Evolutionary conservation across 225 moss, liverwort and hornwort species (phyloP).

Genomic region (Physcomitrellopsis africana): DNA sequence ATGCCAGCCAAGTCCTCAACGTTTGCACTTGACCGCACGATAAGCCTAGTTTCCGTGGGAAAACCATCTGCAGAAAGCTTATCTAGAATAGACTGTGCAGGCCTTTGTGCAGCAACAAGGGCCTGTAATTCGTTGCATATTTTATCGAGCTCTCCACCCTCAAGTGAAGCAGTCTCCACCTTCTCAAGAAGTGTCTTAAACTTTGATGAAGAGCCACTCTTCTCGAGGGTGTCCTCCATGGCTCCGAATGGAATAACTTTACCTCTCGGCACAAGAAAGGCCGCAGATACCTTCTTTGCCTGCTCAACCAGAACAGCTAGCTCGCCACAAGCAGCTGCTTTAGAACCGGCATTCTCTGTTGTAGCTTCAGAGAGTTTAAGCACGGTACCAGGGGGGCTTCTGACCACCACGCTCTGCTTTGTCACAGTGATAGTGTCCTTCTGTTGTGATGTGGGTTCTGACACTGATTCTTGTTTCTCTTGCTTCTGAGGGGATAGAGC

Average conservation of each 20-base stretch:
- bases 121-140: slow-evolving; percentile 75
- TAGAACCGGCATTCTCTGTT: slow-evolving; percentile 77
- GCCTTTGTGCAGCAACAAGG: slow-evolving; percentile 67
- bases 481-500: slow-evolving; percentile 25
- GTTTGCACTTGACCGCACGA: slow-evolving; percentile 94
- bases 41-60: slow-evolving; percentile 54
- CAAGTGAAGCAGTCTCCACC: slow-evolving; percentile 71
- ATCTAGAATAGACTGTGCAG: slow-evolving; percentile 49
- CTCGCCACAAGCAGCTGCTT: slow-evolving; percentile 85
- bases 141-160: slow-evolving; percentile 77
- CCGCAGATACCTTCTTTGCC: slow-evolving; percentile 53
- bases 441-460: slow-evolving; percentile 18
- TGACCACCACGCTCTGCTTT: slow-evolving; percentile 57
- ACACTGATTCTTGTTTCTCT: slow-evolving; percentile 31
- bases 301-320: slow-evolving; percentile 59
- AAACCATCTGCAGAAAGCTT: slow-evolving; percentile 49
- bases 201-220: slow-evolving; percentile 39
- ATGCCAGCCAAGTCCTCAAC: slow-evolving; percentile 95
- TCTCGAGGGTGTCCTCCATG: slow-evolving; percentile 84
- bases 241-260: slow-evolving; percentile 93
- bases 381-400: slow-evolving; percentile 58
- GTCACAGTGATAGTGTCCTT: slow-evolving; percentile 41
- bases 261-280: slow-evolving; percentile 75
- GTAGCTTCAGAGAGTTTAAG: slow-evolving; percentile 69
- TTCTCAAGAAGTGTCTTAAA: slow-evolving; percentile 66